Conservation (phyloP, 176 grass and related monocot species). For the Carex myosuroides region DNA sequence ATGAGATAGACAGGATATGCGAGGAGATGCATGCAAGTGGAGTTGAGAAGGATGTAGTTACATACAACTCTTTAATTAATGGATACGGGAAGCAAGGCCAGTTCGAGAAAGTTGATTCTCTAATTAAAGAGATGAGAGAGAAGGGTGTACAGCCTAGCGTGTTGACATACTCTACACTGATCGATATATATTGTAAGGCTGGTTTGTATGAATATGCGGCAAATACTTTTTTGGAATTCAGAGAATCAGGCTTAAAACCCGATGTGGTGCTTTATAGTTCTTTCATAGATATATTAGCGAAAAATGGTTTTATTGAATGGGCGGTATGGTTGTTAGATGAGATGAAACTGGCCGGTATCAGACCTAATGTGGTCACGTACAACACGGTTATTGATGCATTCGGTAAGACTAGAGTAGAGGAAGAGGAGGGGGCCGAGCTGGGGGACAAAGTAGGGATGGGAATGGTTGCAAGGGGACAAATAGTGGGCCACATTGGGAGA, state of each 20-base stretch:
- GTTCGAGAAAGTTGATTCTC: constrained; percentile 65
- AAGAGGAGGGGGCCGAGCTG: constrained; percentile 39
- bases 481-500: constrained; percentile 22
- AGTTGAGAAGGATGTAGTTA: constrained; percentile 89
- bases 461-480: constrained; percentile 54
- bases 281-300: constrained; percentile 94
- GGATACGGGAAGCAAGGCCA: constrained; percentile 92
- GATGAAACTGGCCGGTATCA: constrained; percentile 79
- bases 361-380: constrained; percentile 94
- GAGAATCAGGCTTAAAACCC: constrained; percentile 80
- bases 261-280: constrained; percentile 98
- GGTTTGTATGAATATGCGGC: constrained; percentile 95
- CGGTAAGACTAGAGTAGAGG: constrained; percentile 55
- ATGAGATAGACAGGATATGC: constrained; percentile 70
- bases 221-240: constrained; percentile 92
- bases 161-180: constrained; percentile 90
- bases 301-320: constrained; percentile 95
- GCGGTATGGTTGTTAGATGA: constrained; percentile 89
- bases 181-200: constrained; percentile 96
- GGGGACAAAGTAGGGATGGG: constrained; percentile 37
- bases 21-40: constrained; percentile 73
- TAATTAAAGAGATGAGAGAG: constrained; percentile 92
- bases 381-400: constrained; percentile 98
- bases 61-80: constrained; percentile 96
- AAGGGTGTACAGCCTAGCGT: constrained; percentile 61